Base-by-base conservation (phyloP, 2,329 filamentous ascomycete species). In the Phialophora verrucosa region DNA sequence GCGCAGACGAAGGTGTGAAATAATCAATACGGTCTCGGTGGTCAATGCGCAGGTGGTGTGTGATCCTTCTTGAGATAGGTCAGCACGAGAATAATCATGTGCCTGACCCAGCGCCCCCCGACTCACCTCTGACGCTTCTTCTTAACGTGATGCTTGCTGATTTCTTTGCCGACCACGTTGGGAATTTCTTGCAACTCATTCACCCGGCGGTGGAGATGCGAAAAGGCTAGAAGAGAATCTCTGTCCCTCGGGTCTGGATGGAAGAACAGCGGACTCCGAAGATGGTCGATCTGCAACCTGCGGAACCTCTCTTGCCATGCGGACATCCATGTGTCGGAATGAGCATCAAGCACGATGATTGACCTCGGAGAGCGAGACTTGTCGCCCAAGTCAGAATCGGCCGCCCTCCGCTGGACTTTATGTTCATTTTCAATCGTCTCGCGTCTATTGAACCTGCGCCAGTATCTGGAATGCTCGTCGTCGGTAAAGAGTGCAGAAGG, bases 231-330 rank as follows among this genome's bases (percentile, higher is more conserved):
- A 72, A 94, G 78, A 0, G 88, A 88, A 78, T 94, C 91, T 1
- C 90, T 83, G 76, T 94, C 91, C 0, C 85, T 82, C 0, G 91
- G 91, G 73, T 94, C 91, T 14, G 91, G 83, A 74, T 95, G 91
- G 80, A 92, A 94, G 73, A 93, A 90, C 89, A 94, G 91, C 0
- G 90, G 91, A 70, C 90, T 93, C 17, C 91, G 84, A 47, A 95
- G 79, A 72, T 93, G 87, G 1, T 84, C 82, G 55, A 94, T 94
- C 57, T 88, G 84, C 53, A 92, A 86, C 2, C 84, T 85, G 35
- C 83, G 80, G 77, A 94, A 94, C 3, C 90, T 83, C 14, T 82
- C 80, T 53, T 90, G 86, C 91, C 91, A 94, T 49, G 87, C 83
- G 10, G 83, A 78, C 82, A 94, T 87, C 90, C 90, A 94, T 53